Base-by-base conservation (phyloP, 2,329 filamentous ascomycete species). In the Ophiosphaerella herpotricha region DNA sequence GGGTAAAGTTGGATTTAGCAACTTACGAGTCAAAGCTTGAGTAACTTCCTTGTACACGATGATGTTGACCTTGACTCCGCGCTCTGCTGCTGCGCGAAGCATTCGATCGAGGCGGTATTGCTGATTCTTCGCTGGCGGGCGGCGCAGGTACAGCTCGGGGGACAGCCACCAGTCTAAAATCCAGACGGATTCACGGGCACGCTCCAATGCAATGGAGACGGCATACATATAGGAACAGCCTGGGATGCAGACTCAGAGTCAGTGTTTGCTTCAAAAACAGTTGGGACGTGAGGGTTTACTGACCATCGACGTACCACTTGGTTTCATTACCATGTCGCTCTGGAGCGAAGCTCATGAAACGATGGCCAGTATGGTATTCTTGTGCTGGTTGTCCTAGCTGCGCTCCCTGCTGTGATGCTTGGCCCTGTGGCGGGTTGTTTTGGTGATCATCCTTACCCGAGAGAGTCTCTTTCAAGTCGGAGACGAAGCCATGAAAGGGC, bases 131-230 rank as follows among this genome's bases (percentile, higher is more conserved):
- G 89, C 84, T 7, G 91, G 91, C 2, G 92, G 91, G 21, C 91
- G 84, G 59, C 91, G 85, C 31, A 97, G 81, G 68, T 94, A 96
- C 24, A 97, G 78, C 74, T 96, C 92, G 1, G 92, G 91, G 47
- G 87, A 91, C 57, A 96, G 74, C 91, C 91, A 96, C 91, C 80
- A 94, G 68, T 93, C 90, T 37, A 96, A 77, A 57, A 96, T 95
- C 82, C 88, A 92, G 61, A 96, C 88, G 36, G 83, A 88, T 61
- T 93, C 85, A 57, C 78, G 81, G 2, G 91, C 91, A 64, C 83
- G 85, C 75, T 94, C 88, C 43, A 96, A 75, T 2, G 91, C 91
- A 55, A 87, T 78, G 24, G 87, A 90, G 1, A 96, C 89, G 12
- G 91, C 91, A 80, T 86, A 91, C 77, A 96, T 91, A 70, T 95